phyloP scores from a whole-genome alignment of 2,329 filamentous ascomycete species.

The Biscogniauxia sp. region DNA sequence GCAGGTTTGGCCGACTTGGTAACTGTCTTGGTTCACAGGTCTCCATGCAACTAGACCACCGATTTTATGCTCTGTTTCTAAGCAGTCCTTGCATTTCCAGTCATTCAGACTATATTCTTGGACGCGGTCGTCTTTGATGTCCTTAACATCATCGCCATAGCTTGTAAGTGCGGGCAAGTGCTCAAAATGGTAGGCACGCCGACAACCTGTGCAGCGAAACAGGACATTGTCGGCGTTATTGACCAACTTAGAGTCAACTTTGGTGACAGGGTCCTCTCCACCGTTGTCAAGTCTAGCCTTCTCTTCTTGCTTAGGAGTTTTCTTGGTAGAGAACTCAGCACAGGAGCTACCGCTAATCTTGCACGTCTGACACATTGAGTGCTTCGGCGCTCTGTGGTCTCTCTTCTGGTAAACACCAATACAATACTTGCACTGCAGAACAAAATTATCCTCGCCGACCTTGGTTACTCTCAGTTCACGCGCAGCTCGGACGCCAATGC shows the following conservation, averaged over 20 bases:
- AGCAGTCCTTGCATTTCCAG: conserved; percentile 81
- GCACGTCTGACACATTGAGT: conserved; percentile 72
- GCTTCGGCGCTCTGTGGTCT: conserved; percentile 66
- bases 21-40: conserved; percentile 58
- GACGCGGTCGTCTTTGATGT: conserved; percentile 60
- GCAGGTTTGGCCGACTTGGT: conserved; percentile 50
- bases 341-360: conserved; percentile 66
- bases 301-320: conserved; percentile 78
- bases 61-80: conserved; percentile 63
- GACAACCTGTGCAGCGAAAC: conserved; percentile 78
- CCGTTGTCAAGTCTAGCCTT: conserved; percentile 74
- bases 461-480: conserved; percentile 93
- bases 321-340: conserved; percentile 67
- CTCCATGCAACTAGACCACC: conserved; percentile 86
- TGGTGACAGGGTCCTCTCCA: conserved; percentile 72
- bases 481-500: conserved; percentile 68
- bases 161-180: conserved; percentile 63
- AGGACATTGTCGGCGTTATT: conserved; percentile 76
- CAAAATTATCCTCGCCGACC: conserved; percentile 69
- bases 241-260: conserved; percentile 60
- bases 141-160: conserved; percentile 39
- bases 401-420: conserved; percentile 67
- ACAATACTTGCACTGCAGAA: conserved; percentile 88
- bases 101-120: conserved; percentile 65
- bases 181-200: conserved; percentile 77